phyloP scores from a whole-genome alignment of 2,329 filamentous ascomycete species.

The Alternaria postmessia region DNA sequence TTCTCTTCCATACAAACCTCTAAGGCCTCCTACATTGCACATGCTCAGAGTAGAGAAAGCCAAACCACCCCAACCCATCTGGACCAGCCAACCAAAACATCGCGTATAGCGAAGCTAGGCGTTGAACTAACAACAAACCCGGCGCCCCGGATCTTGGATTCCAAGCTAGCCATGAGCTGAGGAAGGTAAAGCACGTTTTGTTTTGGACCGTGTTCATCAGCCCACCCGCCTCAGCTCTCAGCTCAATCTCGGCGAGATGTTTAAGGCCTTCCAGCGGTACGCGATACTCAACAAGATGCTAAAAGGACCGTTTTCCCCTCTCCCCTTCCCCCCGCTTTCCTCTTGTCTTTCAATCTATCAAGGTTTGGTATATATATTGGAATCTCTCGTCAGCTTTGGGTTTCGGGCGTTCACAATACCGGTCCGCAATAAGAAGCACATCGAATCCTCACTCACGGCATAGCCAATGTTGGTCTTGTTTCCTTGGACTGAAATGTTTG shows the following conservation, averaged over 20 bases:
- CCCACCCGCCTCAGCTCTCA: neutral
- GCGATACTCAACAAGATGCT: neutral
- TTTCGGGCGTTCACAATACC: neutral
- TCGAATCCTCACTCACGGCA: neutral
- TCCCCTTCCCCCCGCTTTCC: neutral
- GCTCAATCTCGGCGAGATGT: neutral
- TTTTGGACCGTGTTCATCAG: neutral
- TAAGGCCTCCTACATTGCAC: neutral
- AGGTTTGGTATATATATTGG: neutral
- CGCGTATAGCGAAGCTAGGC: neutral
- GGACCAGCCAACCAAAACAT: neutral
- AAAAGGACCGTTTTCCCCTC: slow-evolving; percentile 4
- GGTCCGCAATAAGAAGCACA: neutral
- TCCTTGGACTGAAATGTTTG: neutral
- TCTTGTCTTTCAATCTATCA: neutral
- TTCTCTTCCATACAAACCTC: neutral
- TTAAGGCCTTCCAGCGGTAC: neutral
- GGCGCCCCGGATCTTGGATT: neutral
- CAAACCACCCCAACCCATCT: neutral
- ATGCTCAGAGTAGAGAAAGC: neutral
- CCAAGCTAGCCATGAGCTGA: neutral
- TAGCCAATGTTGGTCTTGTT: neutral
- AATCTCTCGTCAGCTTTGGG: neutral
- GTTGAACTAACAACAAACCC: neutral
- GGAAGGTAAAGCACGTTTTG: slow-evolving; percentile 2